Conservation (phyloP, 2,329 filamentous ascomycete species). For the Zymoseptoria pseudotritici region DNA sequence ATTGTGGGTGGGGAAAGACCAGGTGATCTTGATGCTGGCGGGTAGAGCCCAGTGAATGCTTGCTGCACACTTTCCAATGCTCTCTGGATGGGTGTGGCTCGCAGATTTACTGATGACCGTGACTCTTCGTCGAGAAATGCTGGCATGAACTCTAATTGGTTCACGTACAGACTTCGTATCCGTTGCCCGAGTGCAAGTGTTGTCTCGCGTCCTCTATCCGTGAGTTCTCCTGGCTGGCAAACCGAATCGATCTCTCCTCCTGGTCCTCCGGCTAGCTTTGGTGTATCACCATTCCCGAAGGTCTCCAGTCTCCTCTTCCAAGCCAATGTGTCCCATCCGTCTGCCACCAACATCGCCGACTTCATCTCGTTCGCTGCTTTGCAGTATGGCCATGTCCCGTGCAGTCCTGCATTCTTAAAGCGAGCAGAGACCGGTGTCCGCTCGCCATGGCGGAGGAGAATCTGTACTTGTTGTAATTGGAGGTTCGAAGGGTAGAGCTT, state of each 20-base stretch:
- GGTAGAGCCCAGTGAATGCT: conserved; percentile 44
- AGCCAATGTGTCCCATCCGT: conserved; percentile 53
- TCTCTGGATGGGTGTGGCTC: conserved; percentile 43
- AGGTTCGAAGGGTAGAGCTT: conserved; percentile 73
- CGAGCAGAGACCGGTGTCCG: conserved; percentile 81
- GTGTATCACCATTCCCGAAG: conserved; percentile 56
- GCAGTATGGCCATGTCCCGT: conserved; percentile 80
- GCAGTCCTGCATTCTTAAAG: conserved; percentile 58
- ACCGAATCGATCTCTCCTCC: conserved; percentile 66
- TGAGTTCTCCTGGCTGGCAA: conserved; percentile 58
- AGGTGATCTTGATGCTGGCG: conserved; percentile 34
- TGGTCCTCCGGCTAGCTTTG: conserved; percentile 61
- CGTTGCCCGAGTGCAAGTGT: conserved; percentile 43
- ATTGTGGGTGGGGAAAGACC: conserved; percentile 39
- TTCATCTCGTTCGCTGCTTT: conserved; percentile 64
- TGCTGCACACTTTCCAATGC: conserved; percentile 46
- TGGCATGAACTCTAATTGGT: conserved; percentile 44
- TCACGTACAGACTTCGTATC: conserved; percentile 43
- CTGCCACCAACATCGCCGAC: conserved; percentile 50
- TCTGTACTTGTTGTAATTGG: conserved; percentile 81
- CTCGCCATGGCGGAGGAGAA: conserved; percentile 52
- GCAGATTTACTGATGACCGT: conserved; percentile 36
- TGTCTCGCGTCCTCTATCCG: conserved; percentile 43
- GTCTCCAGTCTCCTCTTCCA: conserved; percentile 73
- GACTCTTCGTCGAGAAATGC: conserved; percentile 31